Base-by-base conservation (phyloP, 352 stramenopile genomes). In the Phytophthora foliorum region DNA sequence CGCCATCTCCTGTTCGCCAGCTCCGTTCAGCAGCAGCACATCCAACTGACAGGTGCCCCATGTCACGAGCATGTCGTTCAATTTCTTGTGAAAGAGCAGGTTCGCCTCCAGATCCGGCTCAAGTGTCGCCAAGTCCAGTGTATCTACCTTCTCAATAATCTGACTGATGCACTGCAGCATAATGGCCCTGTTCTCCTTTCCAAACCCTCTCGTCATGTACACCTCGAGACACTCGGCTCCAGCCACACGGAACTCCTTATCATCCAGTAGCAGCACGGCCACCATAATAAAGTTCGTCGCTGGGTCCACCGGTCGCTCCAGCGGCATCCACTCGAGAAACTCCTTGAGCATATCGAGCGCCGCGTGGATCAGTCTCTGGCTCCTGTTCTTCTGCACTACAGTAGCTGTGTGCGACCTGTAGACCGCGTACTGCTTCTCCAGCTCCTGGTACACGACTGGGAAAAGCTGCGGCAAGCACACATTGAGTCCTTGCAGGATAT, bases 241-340 rank as follows among this genome's bases (percentile, higher is more conserved):
- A 0, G 78, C 67, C 9, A 91, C 50, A 7, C 82, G 78, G 56
- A 93, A 89, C 53, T 86, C 78, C 2, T 16, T 19, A 17, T 90
- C 80, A 1, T 77, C 73, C n/a, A 94, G 55, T 6, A 94, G 70
- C 55, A 81, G 66, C 24, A 90, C 74, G 0, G 82, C 81, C 16
- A 92, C 85, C 36, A 83, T 61, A 52, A 93, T 85, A 38, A 93
- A 80, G 44, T 93, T 94, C 0, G 76, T 84, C 2, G 69, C 39
- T 2, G 81, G 73, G 11, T 88, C 70, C 6, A 90, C 74, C 2
- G 87, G 80, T 31, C 77, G 76, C 31, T 90, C 82, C 34, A 94
- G 58, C 14, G 87, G 87, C 72, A 94, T 87, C 87, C 87, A 94
- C 63, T 94, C 87, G 6, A 94, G 63, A 65, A 94, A 94, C 64